A percentile compares a stretch with the other conserved stretches of the same genome.
Evolutionary conservation across 371 early-diverging fungal genomes (phyloP).

Genomic region (Spiromyces aspiralis): DNA sequence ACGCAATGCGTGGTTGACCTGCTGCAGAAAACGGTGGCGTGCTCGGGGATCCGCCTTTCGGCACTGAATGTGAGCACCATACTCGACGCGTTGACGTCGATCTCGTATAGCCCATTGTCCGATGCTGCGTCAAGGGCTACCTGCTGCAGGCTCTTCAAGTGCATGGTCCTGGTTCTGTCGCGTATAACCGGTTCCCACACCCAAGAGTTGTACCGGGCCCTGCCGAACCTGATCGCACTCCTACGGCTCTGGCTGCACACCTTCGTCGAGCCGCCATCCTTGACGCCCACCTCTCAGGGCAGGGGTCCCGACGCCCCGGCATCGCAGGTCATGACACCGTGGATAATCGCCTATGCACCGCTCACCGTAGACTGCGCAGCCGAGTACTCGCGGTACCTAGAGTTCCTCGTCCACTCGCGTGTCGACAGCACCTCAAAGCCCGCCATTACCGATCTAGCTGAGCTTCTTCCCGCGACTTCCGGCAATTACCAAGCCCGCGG

Average conservation of each 20-base stretch:
- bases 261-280: slow-evolving; percentile 11
- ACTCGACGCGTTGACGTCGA: no score
- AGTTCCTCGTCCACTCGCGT: slow-evolving; percentile 11
- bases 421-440: background rate
- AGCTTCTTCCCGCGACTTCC: background rate
- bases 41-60: no score
- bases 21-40: no score
- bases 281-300: no score
- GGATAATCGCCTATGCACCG: slow-evolving; percentile 17
- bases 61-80: no score
- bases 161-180: background rate
- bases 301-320: slow-evolving; percentile 1
- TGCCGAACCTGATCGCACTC: slow-evolving; percentile 7
- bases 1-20: no score
- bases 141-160: background rate
- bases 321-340: slow-evolving; percentile 5
- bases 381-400: slow-evolving; percentile 15
- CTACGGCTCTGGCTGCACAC: slow-evolving; percentile 19
- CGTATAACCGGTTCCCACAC: background rate
- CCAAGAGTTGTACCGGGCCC: background rate
- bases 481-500: slow-evolving; percentile 5
- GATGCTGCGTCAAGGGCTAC: no score
- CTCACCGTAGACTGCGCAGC: slow-evolving; percentile 15
- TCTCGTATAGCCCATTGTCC: no score
- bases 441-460: background rate